phyloP scores from a whole-genome alignment of 2,329 filamentous ascomycete genomes.

The Apiospora aurea region DNA sequence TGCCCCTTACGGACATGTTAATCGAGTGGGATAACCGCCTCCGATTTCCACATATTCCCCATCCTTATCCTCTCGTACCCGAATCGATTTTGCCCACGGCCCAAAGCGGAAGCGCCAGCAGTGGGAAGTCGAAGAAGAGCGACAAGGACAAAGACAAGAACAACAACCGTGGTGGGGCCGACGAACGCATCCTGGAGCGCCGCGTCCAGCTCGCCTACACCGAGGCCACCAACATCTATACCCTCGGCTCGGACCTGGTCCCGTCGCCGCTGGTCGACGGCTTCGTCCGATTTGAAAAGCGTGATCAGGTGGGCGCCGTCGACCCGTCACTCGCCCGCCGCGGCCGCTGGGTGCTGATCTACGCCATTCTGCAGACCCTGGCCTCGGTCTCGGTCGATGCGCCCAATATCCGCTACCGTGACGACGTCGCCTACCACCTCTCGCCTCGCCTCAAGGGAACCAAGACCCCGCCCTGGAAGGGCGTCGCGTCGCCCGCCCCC shows the following conservation, averaged over 20 bases:
- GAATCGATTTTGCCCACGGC: constrained; percentile 50
- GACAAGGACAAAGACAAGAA: constrained; percentile 29
- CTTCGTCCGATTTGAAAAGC: constrained; percentile 64
- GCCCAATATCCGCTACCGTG: constrained; percentile 58
- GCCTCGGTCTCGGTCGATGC: constrained; percentile 66
- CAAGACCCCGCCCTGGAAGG: constrained; percentile 62
- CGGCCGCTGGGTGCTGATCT: constrained; percentile 68
- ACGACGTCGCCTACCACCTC: constrained; percentile 64
- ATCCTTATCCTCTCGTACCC: constrained; percentile 71
- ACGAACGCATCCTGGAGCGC: constrained; percentile 49
- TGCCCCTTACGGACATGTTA: constrained; percentile 72
- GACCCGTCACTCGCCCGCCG: constrained; percentile 63
- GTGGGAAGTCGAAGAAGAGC: constrained; percentile 42
- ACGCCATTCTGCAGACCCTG: constrained; percentile 65
- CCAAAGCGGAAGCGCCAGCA: constrained; percentile 27
- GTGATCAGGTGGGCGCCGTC: constrained; percentile 55
- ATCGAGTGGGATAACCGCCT: constrained; percentile 69
- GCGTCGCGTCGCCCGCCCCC: constrained; percentile 33
- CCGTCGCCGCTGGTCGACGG: constrained; percentile 62
- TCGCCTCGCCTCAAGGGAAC: constrained; percentile 60
- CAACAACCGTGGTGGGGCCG: constrained; percentile 29
- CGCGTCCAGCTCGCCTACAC: constrained; percentile 64
- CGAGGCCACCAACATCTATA: constrained; percentile 66
- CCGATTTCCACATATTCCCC: constrained; percentile 70
- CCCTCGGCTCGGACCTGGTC: constrained; percentile 59